These are phyloP conservation scores for Amphicarpaea edgeworthii DNA, from an alignment of 306 rosid species.

Conservation along the genomic window DNA sequence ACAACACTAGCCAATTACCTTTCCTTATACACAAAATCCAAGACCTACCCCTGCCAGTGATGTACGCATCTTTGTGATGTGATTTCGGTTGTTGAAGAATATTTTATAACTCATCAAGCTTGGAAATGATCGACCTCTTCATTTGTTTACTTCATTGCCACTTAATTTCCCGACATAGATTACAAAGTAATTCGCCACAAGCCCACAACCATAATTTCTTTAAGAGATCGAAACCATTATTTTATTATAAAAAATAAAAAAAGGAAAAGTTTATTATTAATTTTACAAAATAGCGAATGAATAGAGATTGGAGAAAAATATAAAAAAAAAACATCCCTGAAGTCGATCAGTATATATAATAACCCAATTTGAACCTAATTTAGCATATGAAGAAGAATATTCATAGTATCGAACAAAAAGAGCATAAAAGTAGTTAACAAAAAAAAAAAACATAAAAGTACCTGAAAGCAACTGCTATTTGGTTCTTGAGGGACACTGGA, in stretches of 20 bases:
- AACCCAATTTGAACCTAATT: constrained; percentile 17
- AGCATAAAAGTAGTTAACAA: constrained; percentile 27
- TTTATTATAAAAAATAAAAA: background rate
- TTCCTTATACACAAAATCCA: constrained; percentile 6
- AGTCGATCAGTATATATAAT: background rate
- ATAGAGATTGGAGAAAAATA: background rate
- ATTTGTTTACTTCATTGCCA: background rate
- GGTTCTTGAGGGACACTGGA: background rate
- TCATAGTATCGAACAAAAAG: constrained; percentile 25
- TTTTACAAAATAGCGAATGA: background rate
- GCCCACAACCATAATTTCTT: background rate
- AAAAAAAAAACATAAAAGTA: constrained; percentile 32
- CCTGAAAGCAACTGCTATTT: constrained; percentile 39
- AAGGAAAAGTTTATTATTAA: background rate
- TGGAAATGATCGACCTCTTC: background rate
- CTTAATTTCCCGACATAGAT: constrained; percentile 18
- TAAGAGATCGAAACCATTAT: background rate
- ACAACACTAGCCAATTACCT: background rate
- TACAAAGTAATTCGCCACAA: background rate
- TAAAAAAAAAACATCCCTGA: background rate
- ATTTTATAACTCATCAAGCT: background rate
- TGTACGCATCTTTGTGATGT: background rate
- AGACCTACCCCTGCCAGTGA: background rate
- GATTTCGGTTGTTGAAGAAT: constrained; percentile 5
- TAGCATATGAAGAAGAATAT: constrained; percentile 48